Evolutionary conservation across 2,329 filamentous ascomycete genomes (phyloP), one percentile per base, ranked within the genome.

Genomic region (Colletotrichum gigasporum): DNA sequence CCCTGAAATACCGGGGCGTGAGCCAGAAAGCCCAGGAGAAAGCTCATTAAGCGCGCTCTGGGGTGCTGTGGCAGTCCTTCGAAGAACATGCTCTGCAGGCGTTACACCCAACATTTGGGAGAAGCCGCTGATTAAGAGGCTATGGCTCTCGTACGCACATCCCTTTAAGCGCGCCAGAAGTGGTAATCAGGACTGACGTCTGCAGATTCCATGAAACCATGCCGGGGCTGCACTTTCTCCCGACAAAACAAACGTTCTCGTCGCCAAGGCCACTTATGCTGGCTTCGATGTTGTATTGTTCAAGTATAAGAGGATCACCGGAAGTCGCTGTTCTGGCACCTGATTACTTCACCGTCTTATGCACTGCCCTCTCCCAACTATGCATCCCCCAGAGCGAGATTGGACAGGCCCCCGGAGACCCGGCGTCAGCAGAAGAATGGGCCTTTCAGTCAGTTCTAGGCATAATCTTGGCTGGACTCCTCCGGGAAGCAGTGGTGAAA

Each of bases 211-310:
- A 82, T 59, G 77, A 79, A 30, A 78, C 75, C 32, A 80, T 81
- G 75, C 79, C 78, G 0, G 78, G 78, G 1, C 67, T 83, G 3
- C 80, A 82, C 63, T 82, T 82, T 51, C 72, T 82, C 10, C 79
- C 80, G 0, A 75, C 73, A 18, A 80, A 78, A 30, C 76, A 79
- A 66, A 78, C 72, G 0, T 82, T 81, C 28, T 81, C 79, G 0
- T 73, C 75, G 0, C 80, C 80, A 0, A 75, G 74, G 12, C 80
- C 80, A 1, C 71, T 82, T 1, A 72, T 82, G 9, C 69, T 82
- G 5, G 79, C 79, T 3, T 75, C 80, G 0, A 81, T 82, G 56
- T 73, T 83, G 0, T 82, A 82, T 69, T 80, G 72, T 71, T 81
- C 70, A 32, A 79, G 71, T 65, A 76, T 70, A 16, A 73, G 69